phyloP scores from a whole-genome alignment of 202 grass and related monocot species.

The Panicum virgatum region DNA sequence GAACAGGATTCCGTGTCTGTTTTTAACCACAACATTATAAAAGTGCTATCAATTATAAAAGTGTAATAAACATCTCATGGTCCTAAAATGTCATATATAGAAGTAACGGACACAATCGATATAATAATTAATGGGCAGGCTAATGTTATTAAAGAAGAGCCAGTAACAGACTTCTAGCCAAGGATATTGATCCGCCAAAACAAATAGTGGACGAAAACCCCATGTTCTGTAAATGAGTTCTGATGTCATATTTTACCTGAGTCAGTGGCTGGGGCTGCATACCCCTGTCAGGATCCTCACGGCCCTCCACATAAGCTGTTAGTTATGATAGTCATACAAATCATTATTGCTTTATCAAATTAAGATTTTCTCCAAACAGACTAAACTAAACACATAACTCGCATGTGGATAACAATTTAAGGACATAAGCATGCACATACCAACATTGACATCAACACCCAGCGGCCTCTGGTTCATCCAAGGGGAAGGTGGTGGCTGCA shows the following conservation, averaged over 20 bases:
- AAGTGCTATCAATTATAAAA: background rate
- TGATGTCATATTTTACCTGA: conserved; percentile 56
- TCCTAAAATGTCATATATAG: background rate
- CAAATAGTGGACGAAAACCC: background rate
- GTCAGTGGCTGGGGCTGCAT: conserved; percentile 56
- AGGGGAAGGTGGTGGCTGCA: conserved; percentile 78
- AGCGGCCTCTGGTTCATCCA: conserved; percentile 83
- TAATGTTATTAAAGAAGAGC: background rate
- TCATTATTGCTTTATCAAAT: conserved; percentile 14
- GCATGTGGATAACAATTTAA: background rate
- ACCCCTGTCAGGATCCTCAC: conserved; percentile 72
- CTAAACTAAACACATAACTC: background rate
- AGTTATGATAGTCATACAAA: background rate
- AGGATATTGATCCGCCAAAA: background rate
- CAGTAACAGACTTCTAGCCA: conserved; percentile 4
- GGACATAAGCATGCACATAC: conserved; percentile 53
- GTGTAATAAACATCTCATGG: background rate
- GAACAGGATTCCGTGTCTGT: background rate
- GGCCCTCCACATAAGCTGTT: conserved; percentile 86
- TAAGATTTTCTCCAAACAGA: conserved; percentile 5
- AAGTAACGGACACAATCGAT: background rate
- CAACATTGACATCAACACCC: conserved; percentile 93
- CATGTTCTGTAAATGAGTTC: background rate
- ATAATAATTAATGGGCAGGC: background rate
- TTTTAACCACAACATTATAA: background rate